These are phyloP conservation scores for Tagetes patula DNA, from an alignment of 129 eudicot species.

Conservation along the genomic window DNA sequence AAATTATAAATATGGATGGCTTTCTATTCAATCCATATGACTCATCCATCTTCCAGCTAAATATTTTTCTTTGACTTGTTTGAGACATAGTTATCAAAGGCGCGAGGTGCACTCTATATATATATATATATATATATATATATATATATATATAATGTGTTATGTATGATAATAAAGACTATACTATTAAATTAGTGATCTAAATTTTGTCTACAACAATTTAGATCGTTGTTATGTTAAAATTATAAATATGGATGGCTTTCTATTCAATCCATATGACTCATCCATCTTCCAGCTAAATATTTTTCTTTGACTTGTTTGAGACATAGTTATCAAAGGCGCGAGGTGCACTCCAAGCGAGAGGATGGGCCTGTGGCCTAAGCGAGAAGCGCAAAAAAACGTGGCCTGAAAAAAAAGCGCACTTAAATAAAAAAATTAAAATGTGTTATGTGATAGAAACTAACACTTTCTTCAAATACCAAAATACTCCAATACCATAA, in stretches of 20 bases:
- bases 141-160: neutral
- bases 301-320: neutral
- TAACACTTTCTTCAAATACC: no score
- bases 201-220: neutral
- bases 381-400: no score
- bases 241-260: neutral
- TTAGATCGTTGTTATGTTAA: neutral
- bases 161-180: neutral
- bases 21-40: neutral
- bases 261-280: neutral
- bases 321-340: no score
- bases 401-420: no score
- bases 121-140: no score
- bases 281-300: neutral
- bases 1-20: neutral
- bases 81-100: no score
- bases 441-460: no score
- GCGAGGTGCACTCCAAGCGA: no score
- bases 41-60: neutral
- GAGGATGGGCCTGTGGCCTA: no score
- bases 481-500: no score
- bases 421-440: no score
- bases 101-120: no score
- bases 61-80: neutral
- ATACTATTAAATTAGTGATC: neutral